Conservation (phyloP, 768 basidiomycete genomes). For the Porphyrellus cyaneotinctus region DNA sequence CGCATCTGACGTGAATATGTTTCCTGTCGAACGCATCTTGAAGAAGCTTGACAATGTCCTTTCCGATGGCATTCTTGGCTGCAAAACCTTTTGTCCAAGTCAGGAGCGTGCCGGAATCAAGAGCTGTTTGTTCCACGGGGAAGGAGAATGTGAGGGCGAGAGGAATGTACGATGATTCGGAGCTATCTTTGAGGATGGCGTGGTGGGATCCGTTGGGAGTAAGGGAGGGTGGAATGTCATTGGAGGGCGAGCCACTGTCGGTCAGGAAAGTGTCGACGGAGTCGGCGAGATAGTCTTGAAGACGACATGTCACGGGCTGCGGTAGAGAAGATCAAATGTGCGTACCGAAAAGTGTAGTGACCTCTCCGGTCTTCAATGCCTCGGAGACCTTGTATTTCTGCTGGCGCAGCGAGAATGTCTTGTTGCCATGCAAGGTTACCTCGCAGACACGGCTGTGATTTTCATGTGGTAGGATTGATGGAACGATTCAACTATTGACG, state of each 20-base stretch:
- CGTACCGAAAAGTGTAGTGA: constrained; percentile 77
- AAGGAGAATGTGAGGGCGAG: constrained; percentile 97
- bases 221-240: constrained; percentile 26
- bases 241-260: constrained; percentile 31
- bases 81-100: constrained; percentile 96
- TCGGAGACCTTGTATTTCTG: constrained; percentile 98
- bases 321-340: constrained; percentile 1
- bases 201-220: constrained; percentile 14
- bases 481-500: constrained; percentile 26
- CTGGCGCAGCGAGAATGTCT: constrained; percentile 85
- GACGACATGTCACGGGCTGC: constrained; percentile 10
- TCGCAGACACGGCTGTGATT: constrained; percentile 86
- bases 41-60: constrained; percentile 84
- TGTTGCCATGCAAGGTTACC: constrained; percentile 84
- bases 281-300: constrained; percentile 91
- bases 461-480: neutral
- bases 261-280: constrained; percentile 95
- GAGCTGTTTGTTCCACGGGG: constrained; percentile 94
- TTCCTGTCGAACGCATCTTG: constrained; percentile 92
- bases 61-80: constrained; percentile 85
- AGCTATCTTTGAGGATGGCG: constrained; percentile 10
- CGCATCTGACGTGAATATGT: constrained; percentile 87
- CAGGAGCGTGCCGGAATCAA: constrained; percentile 84
- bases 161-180: constrained; percentile 46
- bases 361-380: constrained; percentile 89